Evolutionary conservation across 768 basidiomycete species (phyloP), one percentile per base, ranked within the genome.

Genomic region (Suillus brevipes): DNA sequence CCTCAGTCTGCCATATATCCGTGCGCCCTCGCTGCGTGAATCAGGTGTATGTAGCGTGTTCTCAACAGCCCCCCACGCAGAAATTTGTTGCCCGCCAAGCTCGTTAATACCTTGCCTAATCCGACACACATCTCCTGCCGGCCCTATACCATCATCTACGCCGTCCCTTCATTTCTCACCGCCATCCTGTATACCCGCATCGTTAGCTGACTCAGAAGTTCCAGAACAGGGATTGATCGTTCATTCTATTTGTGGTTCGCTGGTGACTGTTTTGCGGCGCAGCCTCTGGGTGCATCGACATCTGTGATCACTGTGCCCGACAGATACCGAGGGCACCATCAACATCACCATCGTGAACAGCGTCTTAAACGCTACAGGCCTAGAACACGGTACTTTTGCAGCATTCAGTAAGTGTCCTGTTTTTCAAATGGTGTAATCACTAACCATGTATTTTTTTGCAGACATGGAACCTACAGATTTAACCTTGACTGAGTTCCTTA

Each of bases 21-120:
- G 90, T 96, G 28, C 97, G 98, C 78, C 87, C 89, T 45, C 92
- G 95, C 59, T 99, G 97, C 69, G 82, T 88, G 9, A 84, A 85
- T 64, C 85, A 87, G 69, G 82, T 95, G 5, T 83, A 87, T 40
- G 76, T 83, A 31, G 71, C 83, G n/a, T 97, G 95, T 74, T 80
- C 85, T 18, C 87, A 87, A 70, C 85, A 85, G 37, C 69, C 72
- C 53, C 64, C 75, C n/a, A n/a, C n/a, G n/a, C n/a, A n/a, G n/a
- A n/a, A n/a, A n/a, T n/a, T n/a, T n/a, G n/a, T n/a, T n/a, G n/a
- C n/a, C n/a, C n/a, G n/a, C n/a, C n/a, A n/a, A n/a, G n/a, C n/a
- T n/a, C n/a, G n/a, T n/a, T n/a, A n/a, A n/a, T n/a, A n/a, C n/a
- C n/a, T n/a, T n/a, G n/a, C n/a, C n/a, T n/a, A n/a, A n/a, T n/a